Evolutionary conservation across 1,139 yeast species (phyloP), one percentile per base, ranked within the genome.

Genomic region (Blastobotrys aristatus): DNA sequence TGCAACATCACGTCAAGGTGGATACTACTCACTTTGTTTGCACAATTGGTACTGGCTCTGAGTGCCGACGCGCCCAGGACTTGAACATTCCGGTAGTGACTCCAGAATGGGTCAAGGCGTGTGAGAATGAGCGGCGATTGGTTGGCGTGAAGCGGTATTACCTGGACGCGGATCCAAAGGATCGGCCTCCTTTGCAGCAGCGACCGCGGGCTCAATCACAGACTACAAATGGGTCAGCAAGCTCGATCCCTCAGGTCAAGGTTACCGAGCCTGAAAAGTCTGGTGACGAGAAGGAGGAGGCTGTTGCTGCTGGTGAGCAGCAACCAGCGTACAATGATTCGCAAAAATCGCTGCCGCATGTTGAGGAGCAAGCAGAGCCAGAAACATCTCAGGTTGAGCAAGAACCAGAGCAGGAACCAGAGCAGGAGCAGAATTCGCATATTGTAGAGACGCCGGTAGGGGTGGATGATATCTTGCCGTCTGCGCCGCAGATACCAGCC

Each of bases 71-170:
- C 63, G 98, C 98, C 1, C 75, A 78, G 53, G 90, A 84, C 51
- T 77, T 82, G 74, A 92, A 90, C 63, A 89, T 92, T 50, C 99
- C 99, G 2, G 79, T 92, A 38, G 92, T 92, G 24, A 78, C 96
- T 64, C 98, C 98, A 0, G 97, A 92, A 64, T 92, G 97, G 97
- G 72, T 92, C 50, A 84, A 86, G 66, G 97, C 97, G 0, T 92
- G 98, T 70, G 95, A 88, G 60, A 68, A 77, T 43, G 97, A 90
- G 61, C 78, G 95, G 57, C 72, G 97, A 60, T 80, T 92, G 51
- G 95, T 90, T 37, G 96, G 97, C 26, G 99, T 94, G 13, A 76
- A 96, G 58, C 89, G 88, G 54, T 69, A 67, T 53, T 69, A 69
- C 50, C 51, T 69, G 65, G 69, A 65, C 38, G 72, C 70, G 1